Evolutionary conservation across 768 basidiomycete species (phyloP).

Genomic region (Ramaria rubella): DNA sequence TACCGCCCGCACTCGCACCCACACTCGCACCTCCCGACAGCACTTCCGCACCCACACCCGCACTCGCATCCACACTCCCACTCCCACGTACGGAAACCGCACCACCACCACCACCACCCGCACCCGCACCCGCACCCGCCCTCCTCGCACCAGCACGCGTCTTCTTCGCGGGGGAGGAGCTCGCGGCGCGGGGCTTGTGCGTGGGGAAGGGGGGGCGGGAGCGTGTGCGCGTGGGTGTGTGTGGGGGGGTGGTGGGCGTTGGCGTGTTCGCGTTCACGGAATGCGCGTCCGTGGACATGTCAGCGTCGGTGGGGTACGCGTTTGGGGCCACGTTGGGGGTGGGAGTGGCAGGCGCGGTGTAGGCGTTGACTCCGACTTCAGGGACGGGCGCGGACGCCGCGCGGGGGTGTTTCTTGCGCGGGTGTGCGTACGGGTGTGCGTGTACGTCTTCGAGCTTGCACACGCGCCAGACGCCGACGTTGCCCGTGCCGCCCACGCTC

Average conservation of each 20-base stretch:
- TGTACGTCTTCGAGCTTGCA: background rate
- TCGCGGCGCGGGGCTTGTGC: slow-evolving; percentile 1
- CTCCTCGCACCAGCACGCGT: background rate
- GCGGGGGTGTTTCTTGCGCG: slow-evolving; percentile 42
- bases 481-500: slow-evolving; percentile 12
- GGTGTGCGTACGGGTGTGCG: background rate
- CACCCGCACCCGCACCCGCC: background rate
- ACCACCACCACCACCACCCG: background rate
- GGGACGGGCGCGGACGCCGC: slow-evolving; percentile 29
- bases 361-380: background rate
- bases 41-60: background rate
- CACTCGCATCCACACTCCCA: background rate
- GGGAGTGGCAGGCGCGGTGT: too few relatives aligned
- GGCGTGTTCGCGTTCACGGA: background rate
- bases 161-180: slow-evolving; percentile 1
- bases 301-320: background rate
- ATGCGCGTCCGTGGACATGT: background rate
- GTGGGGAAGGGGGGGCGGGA: background rate
- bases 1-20: background rate
- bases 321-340: too few relatives aligned
- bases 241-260: background rate
- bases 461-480: slow-evolving; percentile 4
- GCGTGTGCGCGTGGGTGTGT: background rate
- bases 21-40: background rate
- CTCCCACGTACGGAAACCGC: background rate